Evolutionary conservation across 257 asterid species (phyloP), one percentile per base, ranked within the genome.

Genomic region (Ilex asprella): DNA sequence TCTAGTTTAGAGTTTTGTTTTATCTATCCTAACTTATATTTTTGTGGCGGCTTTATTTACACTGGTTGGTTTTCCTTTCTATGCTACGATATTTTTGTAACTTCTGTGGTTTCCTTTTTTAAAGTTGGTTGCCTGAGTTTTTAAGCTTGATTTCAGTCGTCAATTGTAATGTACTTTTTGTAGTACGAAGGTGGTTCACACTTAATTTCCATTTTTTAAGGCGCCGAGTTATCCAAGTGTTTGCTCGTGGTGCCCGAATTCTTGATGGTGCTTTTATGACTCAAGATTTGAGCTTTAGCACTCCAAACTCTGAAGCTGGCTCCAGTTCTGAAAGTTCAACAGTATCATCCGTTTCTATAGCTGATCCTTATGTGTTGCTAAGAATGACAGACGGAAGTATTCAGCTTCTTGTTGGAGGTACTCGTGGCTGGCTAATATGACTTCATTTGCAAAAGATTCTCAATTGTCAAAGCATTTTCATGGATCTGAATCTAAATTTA

Each of bases 391-490:
- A 92, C 76, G 99, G 99, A 67, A 86, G 93, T 78, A 73, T 89
- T 76, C 93, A 84, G 88, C 95, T 92, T 78, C 95, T 92, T 73
- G 85, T 79, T 56, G 99, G 99, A 83, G 98, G 98, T 92, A 89
- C 73, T 55, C 68, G 61, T 61, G 58, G 50, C 41, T 35, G 41
- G 8, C 30, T 53, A 11, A 49, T 49, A 49, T 2, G 54, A 11
- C 16, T 49, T 12, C 16, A 1, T 49, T 49, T 49, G 0, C 16
- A 49, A 35, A 35, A 35, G 5, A 35, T 4, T 35, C 41, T 35
- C 41, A 35, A 35, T 35, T 35, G 41, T 35, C 2, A 35, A 35
- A 35, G 8, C 8, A 35, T 35, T 35, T 35, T 35, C 41, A 35
- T 8, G 41, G 41, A 35, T 3, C 41, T 35, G 41, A 3, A 35